phyloP scores from a whole-genome alignment of 1,139 yeast genomes.

The Pichia sp. region DNA sequence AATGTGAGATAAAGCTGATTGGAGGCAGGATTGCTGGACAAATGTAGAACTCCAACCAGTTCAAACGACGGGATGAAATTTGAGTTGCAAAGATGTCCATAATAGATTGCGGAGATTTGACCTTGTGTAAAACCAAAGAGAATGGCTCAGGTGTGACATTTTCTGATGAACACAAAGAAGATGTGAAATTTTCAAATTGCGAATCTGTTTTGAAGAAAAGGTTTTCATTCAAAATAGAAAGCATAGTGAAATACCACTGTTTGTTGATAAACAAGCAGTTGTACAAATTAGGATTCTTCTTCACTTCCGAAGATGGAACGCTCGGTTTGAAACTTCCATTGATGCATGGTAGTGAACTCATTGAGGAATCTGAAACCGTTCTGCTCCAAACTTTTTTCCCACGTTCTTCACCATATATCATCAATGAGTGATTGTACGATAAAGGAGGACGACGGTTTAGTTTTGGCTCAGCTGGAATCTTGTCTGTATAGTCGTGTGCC shows the following conservation, averaged over 20 bases:
- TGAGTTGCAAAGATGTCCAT: conserved; percentile 37
- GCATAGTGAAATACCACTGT: conserved; percentile 57
- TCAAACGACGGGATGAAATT: conserved; percentile 46
- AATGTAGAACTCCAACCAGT: conserved; percentile 76
- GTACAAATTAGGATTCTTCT: conserved; percentile 36
- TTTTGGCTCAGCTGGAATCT: conserved; percentile 54
- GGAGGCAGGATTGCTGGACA: conserved; percentile 72
- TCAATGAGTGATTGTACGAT: conserved; percentile 55
- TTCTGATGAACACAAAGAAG: conserved; percentile 6
- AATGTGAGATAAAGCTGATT: conserved; percentile 36
- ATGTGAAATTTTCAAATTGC: conserved; percentile 34
- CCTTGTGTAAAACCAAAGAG: conserved; percentile 49
- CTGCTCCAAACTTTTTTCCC: conserved; percentile 52
- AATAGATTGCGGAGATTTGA: conserved; percentile 42
- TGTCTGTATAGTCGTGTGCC: conserved; percentile 42
- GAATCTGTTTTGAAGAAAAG: conserved; percentile 50
- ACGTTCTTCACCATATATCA: conserved; percentile 50
- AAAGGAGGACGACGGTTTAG: conserved; percentile 65
- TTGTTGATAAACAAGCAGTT: conserved; percentile 67
- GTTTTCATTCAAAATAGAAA: conserved; percentile 51
- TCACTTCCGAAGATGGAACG: background rate
- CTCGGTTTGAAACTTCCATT: background rate
- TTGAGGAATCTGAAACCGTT: conserved; percentile 20
- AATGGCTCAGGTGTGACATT: conserved; percentile 22
- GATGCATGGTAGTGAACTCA: conserved; percentile 5